These are phyloP conservation scores for Neofusicoccum ribis DNA, from an alignment of 2,329 filamentous ascomycete genomes.

Conservation along the genomic window DNA sequence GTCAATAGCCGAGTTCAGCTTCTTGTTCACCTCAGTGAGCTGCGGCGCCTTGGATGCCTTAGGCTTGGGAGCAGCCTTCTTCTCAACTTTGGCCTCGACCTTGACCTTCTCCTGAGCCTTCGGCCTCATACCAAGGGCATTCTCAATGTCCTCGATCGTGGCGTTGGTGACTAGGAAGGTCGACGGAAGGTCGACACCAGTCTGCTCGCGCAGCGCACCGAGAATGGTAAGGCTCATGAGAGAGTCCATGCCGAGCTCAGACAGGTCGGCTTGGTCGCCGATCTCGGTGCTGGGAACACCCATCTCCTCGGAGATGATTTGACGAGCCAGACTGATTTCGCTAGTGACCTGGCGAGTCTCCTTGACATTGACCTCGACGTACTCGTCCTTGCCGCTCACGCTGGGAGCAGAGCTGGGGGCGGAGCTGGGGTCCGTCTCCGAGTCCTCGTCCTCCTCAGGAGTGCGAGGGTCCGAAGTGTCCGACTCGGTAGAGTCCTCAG, in stretches of 20 bases:
- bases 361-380: constrained; percentile 32
- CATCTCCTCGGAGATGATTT: constrained; percentile 58
- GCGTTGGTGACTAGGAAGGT: constrained; percentile 62
- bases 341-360: constrained; percentile 35
- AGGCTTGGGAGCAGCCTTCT: constrained; percentile 29
- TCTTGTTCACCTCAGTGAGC: constrained; percentile 52
- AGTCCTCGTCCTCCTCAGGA: constrained; percentile 42
- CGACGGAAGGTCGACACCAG: constrained; percentile 50
- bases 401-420: constrained; percentile 44
- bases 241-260: constrained; percentile 58
- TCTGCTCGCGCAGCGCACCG: constrained; percentile 52
- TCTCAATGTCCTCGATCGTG: constrained; percentile 66
- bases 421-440: constrained; percentile 52
- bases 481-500: constrained; percentile 44
- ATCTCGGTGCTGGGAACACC: constrained; percentile 63
- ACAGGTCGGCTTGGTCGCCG: constrained; percentile 59
- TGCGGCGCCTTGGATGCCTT: constrained; percentile 30
- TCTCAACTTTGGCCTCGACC: constrained; percentile 31
- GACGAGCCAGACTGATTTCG: constrained; percentile 48
- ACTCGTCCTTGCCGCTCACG: constrained; percentile 43
- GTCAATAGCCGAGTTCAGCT: constrained; percentile 42
- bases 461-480: constrained; percentile 44
- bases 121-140: constrained; percentile 59
- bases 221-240: constrained; percentile 55
- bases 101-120: constrained; percentile 37